Evolutionary conservation across 345 rosid genomes (phyloP), one percentile per base, ranked within the genome.

Genomic region (Citrus australasica): DNA sequence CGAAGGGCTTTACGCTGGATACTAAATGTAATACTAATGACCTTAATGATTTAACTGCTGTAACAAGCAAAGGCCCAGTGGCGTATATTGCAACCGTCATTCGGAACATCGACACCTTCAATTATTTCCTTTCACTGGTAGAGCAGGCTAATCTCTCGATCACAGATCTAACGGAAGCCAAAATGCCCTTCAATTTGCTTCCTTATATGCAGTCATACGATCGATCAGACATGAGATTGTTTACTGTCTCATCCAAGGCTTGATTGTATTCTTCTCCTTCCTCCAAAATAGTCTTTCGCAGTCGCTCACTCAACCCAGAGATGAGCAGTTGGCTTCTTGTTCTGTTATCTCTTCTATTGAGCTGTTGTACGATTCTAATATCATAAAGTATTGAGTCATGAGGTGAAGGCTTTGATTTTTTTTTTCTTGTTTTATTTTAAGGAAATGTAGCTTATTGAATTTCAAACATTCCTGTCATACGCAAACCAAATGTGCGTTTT

Each of bases 1-100:
- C 30, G 30, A 38, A 4, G 25, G 70, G 32, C 32, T 76, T 51
- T 40, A 61, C 17, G 19, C 58, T 33, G 1, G 62, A 75, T 17
- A 19, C 33, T 46, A 40, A 28, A 22, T 22, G 55, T n/a, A 16
- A 48, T n/a, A 55, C 24, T 21, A 30, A 24, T 80, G 24, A n/a
- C 32, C 22, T 17, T 61, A 19, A 48, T 71, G 72, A 48, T 38
- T 40, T 48, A 33, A 59, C 25, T 32, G 69, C 40, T 17, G 60
- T 62, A 61, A 28, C 55, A 7, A 75, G 19, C 75, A 37, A 85
- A 76, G 58, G 61, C 21, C 86, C 83, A 0, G 86, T 90, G 62
- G 94, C 94, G 30, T 93, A 93, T 25, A 83, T 95, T 42, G 89
- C 98, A 8, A 87, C 88, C 0, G 96, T 92, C n/a, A 89, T 95